These are phyloP conservation scores for Nepenthes gracilis DNA, from an alignment of 148 eudicot genomes.

Conservation along the genomic window DNA sequence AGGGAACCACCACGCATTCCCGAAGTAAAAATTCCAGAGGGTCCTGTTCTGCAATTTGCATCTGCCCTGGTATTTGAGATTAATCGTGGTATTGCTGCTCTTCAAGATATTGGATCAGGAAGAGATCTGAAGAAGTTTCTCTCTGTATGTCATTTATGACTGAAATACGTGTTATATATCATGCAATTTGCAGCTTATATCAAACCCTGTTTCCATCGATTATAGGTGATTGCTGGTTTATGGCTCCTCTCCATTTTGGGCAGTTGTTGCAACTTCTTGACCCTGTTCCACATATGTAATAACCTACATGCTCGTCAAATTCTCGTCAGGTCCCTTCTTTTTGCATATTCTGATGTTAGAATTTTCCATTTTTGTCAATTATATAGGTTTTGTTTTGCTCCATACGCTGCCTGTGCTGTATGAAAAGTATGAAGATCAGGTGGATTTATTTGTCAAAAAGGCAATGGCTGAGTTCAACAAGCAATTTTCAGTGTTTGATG, in stretches of 20 bases:
- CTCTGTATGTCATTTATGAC: conserved; percentile 21
- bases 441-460: conserved; percentile 72
- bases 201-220: neutral
- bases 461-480: conserved; percentile 72
- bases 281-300: conserved; percentile 10
- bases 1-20: conserved; percentile 59
- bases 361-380: neutral
- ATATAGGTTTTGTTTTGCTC: conserved; percentile 47
- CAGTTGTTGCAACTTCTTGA: conserved; percentile 17
- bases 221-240: conserved; percentile 11
- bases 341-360: neutral
- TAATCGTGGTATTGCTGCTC: conserved; percentile 27
- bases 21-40: conserved; percentile 41
- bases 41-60: conserved; percentile 34
- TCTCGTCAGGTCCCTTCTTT: neutral
- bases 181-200: neutral
- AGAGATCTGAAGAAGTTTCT: conserved; percentile 54
- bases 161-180: neutral
- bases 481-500: conserved; percentile 66
- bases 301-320: neutral
- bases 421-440: conserved; percentile 71
- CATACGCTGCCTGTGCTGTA: conserved; percentile 73
- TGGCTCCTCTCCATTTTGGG: conserved; percentile 15
- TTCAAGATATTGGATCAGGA: conserved; percentile 50
- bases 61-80: conserved; percentile 39